Evolutionary conservation across 495 filamentous ascomycete genomes (phyloP).

Genomic region (Aspergillus wentii): DNA sequence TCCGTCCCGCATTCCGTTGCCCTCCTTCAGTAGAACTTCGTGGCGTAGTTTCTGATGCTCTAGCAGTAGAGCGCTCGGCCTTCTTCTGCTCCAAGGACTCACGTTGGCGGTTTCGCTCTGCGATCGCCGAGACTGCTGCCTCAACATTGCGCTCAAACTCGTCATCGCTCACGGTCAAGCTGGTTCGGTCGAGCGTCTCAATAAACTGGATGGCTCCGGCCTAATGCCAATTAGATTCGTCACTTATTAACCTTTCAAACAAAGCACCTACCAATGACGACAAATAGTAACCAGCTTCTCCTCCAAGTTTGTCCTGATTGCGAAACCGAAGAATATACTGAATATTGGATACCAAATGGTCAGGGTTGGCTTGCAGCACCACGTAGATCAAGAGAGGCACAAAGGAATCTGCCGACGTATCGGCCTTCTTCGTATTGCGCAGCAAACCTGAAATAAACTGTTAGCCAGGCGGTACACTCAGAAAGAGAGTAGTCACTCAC

Average conservation of each 20-base stretch:
- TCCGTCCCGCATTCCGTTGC: conserved; percentile 46
- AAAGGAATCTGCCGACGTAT: conserved; percentile 94
- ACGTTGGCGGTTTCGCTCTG: conserved; percentile 70
- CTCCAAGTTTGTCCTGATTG: conserved; percentile 93
- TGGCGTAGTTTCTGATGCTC: conserved; percentile 33
- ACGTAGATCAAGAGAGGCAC: conserved; percentile 95
- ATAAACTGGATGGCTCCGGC: conserved; percentile 97
- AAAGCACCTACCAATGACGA: conserved; percentile 70
- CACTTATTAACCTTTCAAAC: background rate
- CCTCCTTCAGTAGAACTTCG: conserved; percentile 52
- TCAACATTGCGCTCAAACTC: conserved; percentile 96
- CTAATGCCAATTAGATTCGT: conserved; percentile 35
- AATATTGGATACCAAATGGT: conserved; percentile 93
- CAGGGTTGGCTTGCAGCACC: conserved; percentile 88
- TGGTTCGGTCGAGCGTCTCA: conserved; percentile 91
- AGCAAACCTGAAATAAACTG: conserved; percentile 59
- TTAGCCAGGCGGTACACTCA: conserved; percentile 3
- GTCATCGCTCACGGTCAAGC: conserved; percentile 85
- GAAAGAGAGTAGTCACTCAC: conserved; percentile 39
- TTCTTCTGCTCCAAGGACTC: conserved; percentile 56
- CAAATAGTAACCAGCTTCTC: conserved; percentile 96
- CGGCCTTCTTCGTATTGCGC: conserved; percentile 77
- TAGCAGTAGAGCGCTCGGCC: conserved; percentile 32
- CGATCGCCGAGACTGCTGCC: conserved; percentile 91
- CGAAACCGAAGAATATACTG: conserved; percentile 97